Base-by-base conservation (phyloP, 1,284 basidiomycete genomes). In the Quambalaria eucalypti region DNA sequence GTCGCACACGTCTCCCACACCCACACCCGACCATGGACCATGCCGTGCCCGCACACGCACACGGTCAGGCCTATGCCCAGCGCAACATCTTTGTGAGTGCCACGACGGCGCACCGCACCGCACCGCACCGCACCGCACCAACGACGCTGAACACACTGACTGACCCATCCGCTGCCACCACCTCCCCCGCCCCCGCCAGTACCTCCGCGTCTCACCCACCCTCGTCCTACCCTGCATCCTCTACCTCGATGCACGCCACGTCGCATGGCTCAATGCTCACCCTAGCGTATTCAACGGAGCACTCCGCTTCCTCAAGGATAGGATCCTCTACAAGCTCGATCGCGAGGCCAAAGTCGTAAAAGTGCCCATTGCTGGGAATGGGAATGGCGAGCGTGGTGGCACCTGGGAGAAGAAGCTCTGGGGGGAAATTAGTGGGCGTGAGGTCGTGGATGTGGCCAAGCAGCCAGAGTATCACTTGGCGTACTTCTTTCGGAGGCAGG, bases 161-260 rank as follows among this genome's bases (percentile, higher is more conserved):
- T 21, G 5, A 19, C 4, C 7, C 4, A 39, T 25, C 25, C 25
- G 25, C n/a, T 12, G 16, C 42, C 42, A 23, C 42, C 6, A 19
- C 21, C 25, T 19, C 14, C 42, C 21, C 7, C 71, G 73, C n/a
- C 71, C 76, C 50, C 60, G 72, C 28, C 73, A 64, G 50, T 78
- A 77, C 64, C 66, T 78, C 6, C 76, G 77, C 26, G 70, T 76
- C 28, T 74, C 70, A 2, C 67, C 75, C 4, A 63, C 65, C 23
- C 60, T 71, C 7, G 76, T 78, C 8, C 61, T 78, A 0, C 75
- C 73, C 42, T 69, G 73, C 57, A 63, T 76, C 54, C 62, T 78
- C 39, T 77, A 77, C 59, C 64, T 78, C 40, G 77, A 78, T 56
- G 64, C 73, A 8, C 62, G 71, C 16, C 75, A 78, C 50, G 65